Percentiles rank a stretch among this genome's conserved stretches.
phyloP scores from a whole-genome alignment of 306 rosid genomes.

The Castanea mollissima region DNA sequence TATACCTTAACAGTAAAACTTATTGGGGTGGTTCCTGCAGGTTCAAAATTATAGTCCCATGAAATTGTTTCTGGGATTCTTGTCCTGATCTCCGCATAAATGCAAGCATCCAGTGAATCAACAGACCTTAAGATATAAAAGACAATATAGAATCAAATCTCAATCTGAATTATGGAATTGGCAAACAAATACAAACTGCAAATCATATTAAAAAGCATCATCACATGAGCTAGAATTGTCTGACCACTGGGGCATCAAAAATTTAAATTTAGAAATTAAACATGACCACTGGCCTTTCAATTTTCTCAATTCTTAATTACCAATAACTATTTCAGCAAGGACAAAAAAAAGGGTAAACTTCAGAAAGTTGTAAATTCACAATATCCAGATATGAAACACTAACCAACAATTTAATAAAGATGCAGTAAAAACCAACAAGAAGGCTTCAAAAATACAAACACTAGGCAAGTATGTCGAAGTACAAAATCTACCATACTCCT shows the following conservation, averaged over 20 bases:
- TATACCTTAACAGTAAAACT: slow-evolving; percentile 83
- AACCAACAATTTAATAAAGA: background rate
- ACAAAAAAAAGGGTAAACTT: background rate
- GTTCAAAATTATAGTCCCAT: slow-evolving; percentile 95
- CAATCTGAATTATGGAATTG: background rate
- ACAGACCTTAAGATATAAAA: slow-evolving; percentile 57
- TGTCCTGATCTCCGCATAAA: slow-evolving; percentile 92
- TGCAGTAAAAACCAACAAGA: background rate
- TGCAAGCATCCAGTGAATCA: slow-evolving; percentile 70
- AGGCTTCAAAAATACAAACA: background rate
- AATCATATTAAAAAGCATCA: background rate
- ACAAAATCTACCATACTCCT: no score
- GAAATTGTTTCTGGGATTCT: slow-evolving; percentile 86
- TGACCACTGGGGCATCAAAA: background rate
- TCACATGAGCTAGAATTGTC: background rate
- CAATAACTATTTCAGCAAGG: background rate
- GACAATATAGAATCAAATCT: slow-evolving; percentile 1
- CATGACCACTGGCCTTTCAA: background rate
- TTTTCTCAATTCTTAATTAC: background rate
- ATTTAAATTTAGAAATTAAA: background rate
- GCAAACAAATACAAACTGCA: background rate
- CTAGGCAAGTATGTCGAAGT: no score
- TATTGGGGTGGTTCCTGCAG: slow-evolving; percentile 78
- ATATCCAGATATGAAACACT: no score
- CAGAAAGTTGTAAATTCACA: no score